Conservation (phyloP, 495 filamentous ascomycete genomes). For the Sabuloglossum arenarium region DNA sequence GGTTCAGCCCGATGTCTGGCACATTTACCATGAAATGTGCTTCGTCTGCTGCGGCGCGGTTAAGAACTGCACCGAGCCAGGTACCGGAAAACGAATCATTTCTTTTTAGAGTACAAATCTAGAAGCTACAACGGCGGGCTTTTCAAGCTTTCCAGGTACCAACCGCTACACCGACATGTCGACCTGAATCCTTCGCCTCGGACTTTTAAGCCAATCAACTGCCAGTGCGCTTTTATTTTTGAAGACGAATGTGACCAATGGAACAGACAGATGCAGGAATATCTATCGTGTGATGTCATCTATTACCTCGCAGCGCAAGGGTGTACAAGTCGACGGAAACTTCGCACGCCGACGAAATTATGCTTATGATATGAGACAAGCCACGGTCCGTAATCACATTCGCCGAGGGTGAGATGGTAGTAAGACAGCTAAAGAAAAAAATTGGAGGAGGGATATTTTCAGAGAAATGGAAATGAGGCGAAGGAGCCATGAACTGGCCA, state of each 20-base stretch:
- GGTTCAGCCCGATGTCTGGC: not conserved
- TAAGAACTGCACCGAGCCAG: not conserved
- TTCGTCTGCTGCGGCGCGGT: not conserved
- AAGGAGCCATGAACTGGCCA: not conserved
- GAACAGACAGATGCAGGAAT: constrained; percentile 1
- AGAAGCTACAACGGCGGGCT: not conserved
- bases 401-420: not conserved
- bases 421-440: constrained; percentile 1
- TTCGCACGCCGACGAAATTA: not conserved
- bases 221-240: not conserved
- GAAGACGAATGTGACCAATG: not conserved
- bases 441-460: not conserved
- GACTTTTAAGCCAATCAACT: not conserved
- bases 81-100: not conserved
- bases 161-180: not conserved
- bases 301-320: not conserved
- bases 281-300: constrained; percentile 1
- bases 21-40: not conserved
- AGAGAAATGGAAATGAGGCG: not conserved
- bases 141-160: not conserved
- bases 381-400: not conserved
- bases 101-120: not conserved
- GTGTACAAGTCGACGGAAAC: not conserved
- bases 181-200: not conserved
- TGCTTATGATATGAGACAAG: not conserved